Conservation (phyloP, 1,139 yeast species). For the Yamadazyma dushanensis region DNA sequence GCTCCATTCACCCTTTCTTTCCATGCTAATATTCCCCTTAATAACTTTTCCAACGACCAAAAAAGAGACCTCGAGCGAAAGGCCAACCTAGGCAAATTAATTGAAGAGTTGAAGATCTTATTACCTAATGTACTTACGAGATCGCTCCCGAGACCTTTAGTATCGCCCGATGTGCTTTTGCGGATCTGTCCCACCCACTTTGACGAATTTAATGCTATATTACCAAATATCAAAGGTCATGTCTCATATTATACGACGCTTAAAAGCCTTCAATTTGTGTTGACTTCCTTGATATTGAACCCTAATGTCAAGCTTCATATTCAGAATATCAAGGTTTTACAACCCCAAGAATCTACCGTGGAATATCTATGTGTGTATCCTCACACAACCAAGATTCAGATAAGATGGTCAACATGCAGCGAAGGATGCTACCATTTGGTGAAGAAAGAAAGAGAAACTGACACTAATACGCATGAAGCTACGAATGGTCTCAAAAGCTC, state of each 20-base stretch:
- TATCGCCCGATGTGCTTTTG: slow-evolving; percentile 56
- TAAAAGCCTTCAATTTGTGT: slow-evolving; percentile 53
- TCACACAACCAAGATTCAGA: slow-evolving; percentile 51
- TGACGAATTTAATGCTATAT: slow-evolving; percentile 45
- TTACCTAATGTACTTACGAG: slow-evolving; percentile 58
- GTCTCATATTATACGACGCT: slow-evolving; percentile 55
- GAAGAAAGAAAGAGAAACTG: no score
- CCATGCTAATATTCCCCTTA: neutral
- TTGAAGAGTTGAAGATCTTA: slow-evolving; percentile 50
- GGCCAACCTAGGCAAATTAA: slow-evolving; percentile 63
- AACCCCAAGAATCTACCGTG: slow-evolving; percentile 18
- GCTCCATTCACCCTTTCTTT: neutral
- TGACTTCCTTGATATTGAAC: slow-evolving; percentile 55
- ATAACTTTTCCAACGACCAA: neutral
- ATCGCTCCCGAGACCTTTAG: slow-evolving; percentile 48
- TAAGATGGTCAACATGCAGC: slow-evolving; percentile 65
- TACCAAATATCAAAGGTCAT: slow-evolving; percentile 64
- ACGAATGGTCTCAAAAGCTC: neutral
- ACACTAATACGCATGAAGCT: neutral
- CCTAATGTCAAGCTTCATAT: slow-evolving; percentile 53
- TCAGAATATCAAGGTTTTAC: slow-evolving; percentile 33
- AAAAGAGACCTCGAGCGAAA: slow-evolving; percentile 19
- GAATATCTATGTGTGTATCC: slow-evolving; percentile 35
- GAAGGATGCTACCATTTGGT: slow-evolving; percentile 50
- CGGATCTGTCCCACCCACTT: slow-evolving; percentile 63